Percentiles rank a stretch among this genome's conserved stretches.
phyloP scores from a whole-genome alignment of 78 protist genomes.

The Mastigamoeba balamuthi region DNA sequence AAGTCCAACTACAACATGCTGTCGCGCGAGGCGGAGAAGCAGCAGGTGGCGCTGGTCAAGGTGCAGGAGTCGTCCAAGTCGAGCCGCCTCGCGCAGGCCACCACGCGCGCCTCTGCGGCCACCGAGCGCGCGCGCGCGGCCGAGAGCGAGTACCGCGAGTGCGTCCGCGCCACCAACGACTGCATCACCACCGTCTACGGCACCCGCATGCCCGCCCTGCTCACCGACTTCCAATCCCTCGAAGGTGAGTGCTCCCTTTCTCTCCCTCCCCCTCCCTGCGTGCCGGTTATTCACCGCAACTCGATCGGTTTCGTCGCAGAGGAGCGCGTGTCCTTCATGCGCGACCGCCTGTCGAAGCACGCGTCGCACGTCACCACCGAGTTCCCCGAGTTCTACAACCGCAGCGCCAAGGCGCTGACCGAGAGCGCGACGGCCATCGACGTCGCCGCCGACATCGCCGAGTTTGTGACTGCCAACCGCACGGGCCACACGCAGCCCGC shows the following conservation, averaged over 20 bases:
- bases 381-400: slow-evolving; percentile 25
- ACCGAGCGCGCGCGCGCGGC: slow-evolving; percentile 31
- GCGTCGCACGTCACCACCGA: slow-evolving; percentile 8
- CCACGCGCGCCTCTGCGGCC: slow-evolving; percentile 28
- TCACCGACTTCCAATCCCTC: no score
- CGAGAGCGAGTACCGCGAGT: slow-evolving; percentile 30
- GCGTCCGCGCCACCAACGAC: slow-evolving; percentile 11
- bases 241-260: no score
- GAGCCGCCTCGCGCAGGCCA: slow-evolving; percentile 18
- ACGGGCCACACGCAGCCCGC: slow-evolving; percentile 29
- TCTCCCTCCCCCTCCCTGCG: no score
- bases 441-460: slow-evolving; percentile 34
- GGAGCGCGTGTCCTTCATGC: slow-evolving; percentile 21
- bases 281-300: no score
- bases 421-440: no score
- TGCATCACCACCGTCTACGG: slow-evolving; percentile 16
- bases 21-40: slow-evolving; percentile 42
- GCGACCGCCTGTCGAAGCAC: slow-evolving; percentile 6
- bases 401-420: no score
- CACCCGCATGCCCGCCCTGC: slow-evolving; percentile 21
- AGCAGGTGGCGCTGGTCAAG: slow-evolving; percentile 15
- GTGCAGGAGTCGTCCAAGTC: no score
- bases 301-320: no score
- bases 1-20: slow-evolving; percentile 40
- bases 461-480: slow-evolving; percentile 23